phyloP scores from a whole-genome alignment of 495 filamentous ascomycete genomes.

The Penicillium malachiteum region DNA sequence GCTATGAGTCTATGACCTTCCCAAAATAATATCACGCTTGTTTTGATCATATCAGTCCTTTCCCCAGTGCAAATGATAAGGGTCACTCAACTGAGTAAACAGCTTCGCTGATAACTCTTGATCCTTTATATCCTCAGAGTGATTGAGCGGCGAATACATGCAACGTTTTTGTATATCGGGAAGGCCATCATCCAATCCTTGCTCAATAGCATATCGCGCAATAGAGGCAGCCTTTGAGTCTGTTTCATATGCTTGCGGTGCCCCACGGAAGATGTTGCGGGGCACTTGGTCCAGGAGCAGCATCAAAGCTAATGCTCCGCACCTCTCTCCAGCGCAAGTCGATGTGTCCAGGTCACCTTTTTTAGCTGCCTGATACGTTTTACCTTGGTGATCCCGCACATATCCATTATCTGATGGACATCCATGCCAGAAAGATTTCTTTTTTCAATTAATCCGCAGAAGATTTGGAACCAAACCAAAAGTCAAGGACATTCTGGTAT shows the following conservation, averaged over 20 bases:
- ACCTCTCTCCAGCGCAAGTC: slow-evolving; percentile 9
- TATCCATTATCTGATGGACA: slow-evolving; percentile 19
- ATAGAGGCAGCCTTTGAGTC: slow-evolving; percentile 31
- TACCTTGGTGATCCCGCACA: slow-evolving; percentile 14
- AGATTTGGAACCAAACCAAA: slow-evolving; percentile 23
- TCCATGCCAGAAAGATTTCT: slow-evolving; percentile 29
- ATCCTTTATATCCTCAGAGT: slow-evolving; percentile 30
- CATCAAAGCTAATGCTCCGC: slow-evolving; percentile 31
- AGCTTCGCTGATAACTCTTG: slow-evolving; percentile 28
- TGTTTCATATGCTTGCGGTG: slow-evolving; percentile 26
- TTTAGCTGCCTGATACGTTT: slow-evolving; percentile 12
- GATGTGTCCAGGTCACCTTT: slow-evolving; percentile 13
- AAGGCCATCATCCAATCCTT: slow-evolving; percentile 29
- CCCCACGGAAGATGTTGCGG: slow-evolving; percentile 33
- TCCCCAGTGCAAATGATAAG: slow-evolving; percentile 19
- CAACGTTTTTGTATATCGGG: slow-evolving; percentile 24
- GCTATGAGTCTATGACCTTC: slow-evolving; percentile 6
- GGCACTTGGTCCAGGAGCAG: slow-evolving; percentile 37
- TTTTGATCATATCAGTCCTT: slow-evolving; percentile 16
- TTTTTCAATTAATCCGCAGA: slow-evolving; percentile 16
- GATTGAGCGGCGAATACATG: slow-evolving; percentile 38
- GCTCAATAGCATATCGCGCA: slow-evolving; percentile 24
- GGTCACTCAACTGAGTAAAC: slow-evolving; percentile 23
- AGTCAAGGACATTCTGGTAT: slow-evolving; percentile 17
- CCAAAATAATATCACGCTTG: slow-evolving; percentile 21